Evolutionary conservation across 1,284 basidiomycete species (phyloP).

Genomic region (Rhodotorula sp.): DNA sequence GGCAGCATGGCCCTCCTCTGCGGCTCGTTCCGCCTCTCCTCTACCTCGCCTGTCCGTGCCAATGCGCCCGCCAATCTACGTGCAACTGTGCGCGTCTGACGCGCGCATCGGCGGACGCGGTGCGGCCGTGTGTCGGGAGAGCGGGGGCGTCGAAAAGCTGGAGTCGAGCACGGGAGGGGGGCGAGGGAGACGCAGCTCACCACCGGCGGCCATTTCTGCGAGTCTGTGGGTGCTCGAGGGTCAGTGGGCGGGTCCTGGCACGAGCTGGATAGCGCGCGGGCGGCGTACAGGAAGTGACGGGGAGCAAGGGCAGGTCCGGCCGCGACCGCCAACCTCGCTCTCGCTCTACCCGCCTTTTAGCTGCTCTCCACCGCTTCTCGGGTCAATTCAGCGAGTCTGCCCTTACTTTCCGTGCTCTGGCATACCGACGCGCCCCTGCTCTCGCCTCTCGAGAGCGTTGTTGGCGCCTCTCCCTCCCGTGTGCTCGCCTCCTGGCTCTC

Average conservation of each 20-base stretch:
- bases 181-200: conserved; percentile 5
- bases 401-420: no score
- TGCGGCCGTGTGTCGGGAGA: neutral
- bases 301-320: neutral
- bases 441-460: no score
- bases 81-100: no score
- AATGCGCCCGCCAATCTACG: neutral
- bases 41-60: no score
- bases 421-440: no score
- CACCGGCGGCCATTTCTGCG: conserved; percentile 22
- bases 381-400: no score
- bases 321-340: no score
- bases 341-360: no score
- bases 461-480: no score
- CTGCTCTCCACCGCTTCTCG: no score
- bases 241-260: no score
- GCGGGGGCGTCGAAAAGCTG: neutral
- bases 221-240: neutral
- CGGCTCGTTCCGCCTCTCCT: neutral
- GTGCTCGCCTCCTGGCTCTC: no score
- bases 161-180: neutral
- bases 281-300: conserved; percentile 10
- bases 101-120: neutral
- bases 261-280: neutral
- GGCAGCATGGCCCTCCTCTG: neutral